phyloP scores from a whole-genome alignment of 2,329 filamentous ascomycete genomes.

The Colletotrichum aenigma region DNA sequence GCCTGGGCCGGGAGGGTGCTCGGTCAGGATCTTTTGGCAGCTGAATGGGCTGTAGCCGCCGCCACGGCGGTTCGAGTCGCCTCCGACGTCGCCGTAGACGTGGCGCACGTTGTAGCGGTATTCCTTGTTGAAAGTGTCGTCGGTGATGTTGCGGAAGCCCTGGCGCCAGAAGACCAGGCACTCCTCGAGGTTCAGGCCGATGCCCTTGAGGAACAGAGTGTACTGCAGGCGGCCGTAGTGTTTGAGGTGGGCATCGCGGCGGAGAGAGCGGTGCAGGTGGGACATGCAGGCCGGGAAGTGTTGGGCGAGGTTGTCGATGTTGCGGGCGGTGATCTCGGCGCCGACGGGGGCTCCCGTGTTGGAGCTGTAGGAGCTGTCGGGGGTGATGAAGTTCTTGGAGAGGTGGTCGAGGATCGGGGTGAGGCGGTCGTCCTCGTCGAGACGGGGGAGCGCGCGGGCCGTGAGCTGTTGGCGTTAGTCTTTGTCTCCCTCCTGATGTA shows the following conservation, averaged over 20 bases:
- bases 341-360: constrained; percentile 69
- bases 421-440: constrained; percentile 95
- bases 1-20: constrained; percentile 83
- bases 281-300: constrained; percentile 96
- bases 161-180: constrained; percentile 90
- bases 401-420: constrained; percentile 73
- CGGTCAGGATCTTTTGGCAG: constrained; percentile 93
- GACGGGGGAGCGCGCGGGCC: constrained; percentile 84
- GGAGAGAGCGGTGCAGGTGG: constrained; percentile 83
- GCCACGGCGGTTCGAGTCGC: constrained; percentile 84
- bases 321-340: constrained; percentile 76
- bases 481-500: not conserved
- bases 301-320: constrained; percentile 78
- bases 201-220: constrained; percentile 94
- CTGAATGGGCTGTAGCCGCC: constrained; percentile 90
- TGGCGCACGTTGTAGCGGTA: constrained; percentile 98
- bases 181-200: constrained; percentile 91
- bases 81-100: constrained; percentile 91
- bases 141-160: constrained; percentile 83
- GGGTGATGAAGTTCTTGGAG: constrained; percentile 94
- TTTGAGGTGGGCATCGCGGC: constrained; percentile 89
- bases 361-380: constrained; percentile 78
- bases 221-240: constrained; percentile 95
- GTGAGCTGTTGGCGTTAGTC: constrained; percentile 64
- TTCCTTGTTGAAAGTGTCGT: constrained; percentile 96